Base-by-base conservation (phyloP, 495 filamentous ascomycete species). In the Haplographium delicatum region DNA sequence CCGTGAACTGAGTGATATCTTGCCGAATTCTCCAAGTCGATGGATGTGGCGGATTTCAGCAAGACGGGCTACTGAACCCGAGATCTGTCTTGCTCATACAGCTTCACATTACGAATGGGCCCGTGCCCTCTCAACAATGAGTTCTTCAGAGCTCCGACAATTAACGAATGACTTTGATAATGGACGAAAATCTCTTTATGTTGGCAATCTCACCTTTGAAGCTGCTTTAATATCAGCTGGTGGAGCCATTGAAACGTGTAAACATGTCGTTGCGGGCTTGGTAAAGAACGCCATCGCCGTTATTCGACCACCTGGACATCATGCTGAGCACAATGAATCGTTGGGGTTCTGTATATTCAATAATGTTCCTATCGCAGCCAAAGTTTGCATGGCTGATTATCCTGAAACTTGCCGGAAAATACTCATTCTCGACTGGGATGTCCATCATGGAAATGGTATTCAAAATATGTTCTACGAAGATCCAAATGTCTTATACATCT, bases 311-410 rank as follows among this genome's bases (percentile, higher is more conserved):
- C 93, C 93, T 0, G 94, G 93, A 2, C 93, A 98, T 58, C 93
- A 98, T 68, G 94, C 93, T 1, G 94, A 97, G 61, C 78, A 76
- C 42, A 75, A 91, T 56, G 70, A 78, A 11, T 75, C 93, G 5
- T 89, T 93, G 80, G 93, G 93, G 0, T 98, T 98, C 62, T 98
- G 93, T 65, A 69, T 97, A 13, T 96, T 96, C 64, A 95, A 99
- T 68, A 99, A 99, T 67, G 94, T 96, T 9, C 85, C 85, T 24
- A 84, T 99, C 45, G 90, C 90, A 1, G 84, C 90, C 7, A 83
- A 80, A 44, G 85, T 91, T 39, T 94, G 89, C 56, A 89, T 91
- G 62, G 65, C 68, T 23, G 79, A 84, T 33, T 87, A 84, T 51
- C 85, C 85, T 3, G 81, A 93, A 0, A 67, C 67, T 0, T 95